phyloP scores from a whole-genome alignment of 495 filamentous ascomycete genomes.

The Neurospora africana region DNA sequence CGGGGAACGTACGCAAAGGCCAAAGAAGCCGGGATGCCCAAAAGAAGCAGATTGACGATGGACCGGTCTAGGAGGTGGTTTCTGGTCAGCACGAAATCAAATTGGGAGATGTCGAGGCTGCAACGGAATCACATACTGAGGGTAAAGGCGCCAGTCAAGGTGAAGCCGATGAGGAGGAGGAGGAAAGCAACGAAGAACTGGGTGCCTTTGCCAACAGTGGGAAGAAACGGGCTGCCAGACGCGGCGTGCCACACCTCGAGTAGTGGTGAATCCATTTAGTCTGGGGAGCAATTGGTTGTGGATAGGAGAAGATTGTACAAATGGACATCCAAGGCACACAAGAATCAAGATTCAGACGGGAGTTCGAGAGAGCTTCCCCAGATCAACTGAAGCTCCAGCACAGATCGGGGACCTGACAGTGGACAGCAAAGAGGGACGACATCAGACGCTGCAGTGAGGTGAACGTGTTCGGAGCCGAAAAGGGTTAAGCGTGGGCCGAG shows the following conservation, averaged over 20 bases:
- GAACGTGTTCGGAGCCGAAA: conserved; percentile 17
- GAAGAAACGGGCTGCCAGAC: conserved; percentile 69
- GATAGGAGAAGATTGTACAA: neutral
- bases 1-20: conserved; percentile 66
- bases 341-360: neutral
- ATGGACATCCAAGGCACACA: neutral
- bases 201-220: conserved; percentile 66
- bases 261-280: conserved; percentile 59
- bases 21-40: conserved; percentile 79
- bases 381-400: neutral
- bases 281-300: neutral
- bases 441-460: neutral
- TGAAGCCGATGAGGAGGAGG: conserved; percentile 57
- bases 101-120: neutral
- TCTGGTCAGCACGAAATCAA: neutral
- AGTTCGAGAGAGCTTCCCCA: neutral
- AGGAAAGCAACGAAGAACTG: conserved; percentile 78
- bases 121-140: conserved; percentile 53
- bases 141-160: conserved; percentile 64
- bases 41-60: conserved; percentile 60
- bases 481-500: conserved; percentile 7
- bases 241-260: conserved; percentile 85
- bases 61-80: conserved; percentile 60
- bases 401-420: neutral
- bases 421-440: neutral